phyloP scores from a whole-genome alignment of 2,329 filamentous ascomycete genomes.

The Gremmenia infestans region DNA sequence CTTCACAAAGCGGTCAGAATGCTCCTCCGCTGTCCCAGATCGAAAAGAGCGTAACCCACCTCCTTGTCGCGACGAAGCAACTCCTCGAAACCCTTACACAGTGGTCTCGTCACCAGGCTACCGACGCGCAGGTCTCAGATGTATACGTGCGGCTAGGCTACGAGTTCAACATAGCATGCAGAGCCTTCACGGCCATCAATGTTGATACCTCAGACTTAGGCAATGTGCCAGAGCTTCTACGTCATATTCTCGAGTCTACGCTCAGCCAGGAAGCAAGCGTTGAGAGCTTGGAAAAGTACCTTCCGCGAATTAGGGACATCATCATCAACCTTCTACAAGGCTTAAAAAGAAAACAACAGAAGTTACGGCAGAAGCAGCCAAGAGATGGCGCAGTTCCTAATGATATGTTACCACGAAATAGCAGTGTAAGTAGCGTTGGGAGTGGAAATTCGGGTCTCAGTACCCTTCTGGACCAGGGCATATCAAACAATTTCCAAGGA shows the following conservation, averaged over 20 bases:
- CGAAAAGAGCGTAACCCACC: constrained; percentile 97
- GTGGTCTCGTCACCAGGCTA: constrained; percentile 90
- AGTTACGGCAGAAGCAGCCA: constrained; percentile 61
- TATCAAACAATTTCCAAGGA: constrained; percentile 24
- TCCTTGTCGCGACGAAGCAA: constrained; percentile 96
- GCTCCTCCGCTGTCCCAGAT: constrained; percentile 70
- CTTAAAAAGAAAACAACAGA: constrained; percentile 93
- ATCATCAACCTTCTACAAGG: constrained; percentile 97
- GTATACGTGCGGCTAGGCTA: constrained; percentile 97
- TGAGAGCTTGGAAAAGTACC: constrained; percentile 86
- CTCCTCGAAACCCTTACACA: constrained; percentile 94
- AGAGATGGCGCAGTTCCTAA: constrained; percentile 38
- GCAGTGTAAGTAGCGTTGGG: constrained; percentile 53
- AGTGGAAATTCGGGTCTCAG: constrained; percentile 55
- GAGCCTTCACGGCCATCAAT: constrained; percentile 93
- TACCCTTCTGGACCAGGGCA: constrained; percentile 53
- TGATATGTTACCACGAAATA: constrained; percentile 36
- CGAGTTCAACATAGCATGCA: constrained; percentile 98
- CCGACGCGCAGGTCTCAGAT: constrained; percentile 93
- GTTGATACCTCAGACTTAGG: constrained; percentile 92
- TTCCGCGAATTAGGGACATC: constrained; percentile 93
- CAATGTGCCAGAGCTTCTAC: constrained; percentile 86
- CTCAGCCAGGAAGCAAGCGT: constrained; percentile 94
- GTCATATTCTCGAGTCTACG: constrained; percentile 89
- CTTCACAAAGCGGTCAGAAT: constrained; percentile 19